phyloP scores from a whole-genome alignment of 352 stramenopile species.

The Pythium vanterpoolii region DNA sequence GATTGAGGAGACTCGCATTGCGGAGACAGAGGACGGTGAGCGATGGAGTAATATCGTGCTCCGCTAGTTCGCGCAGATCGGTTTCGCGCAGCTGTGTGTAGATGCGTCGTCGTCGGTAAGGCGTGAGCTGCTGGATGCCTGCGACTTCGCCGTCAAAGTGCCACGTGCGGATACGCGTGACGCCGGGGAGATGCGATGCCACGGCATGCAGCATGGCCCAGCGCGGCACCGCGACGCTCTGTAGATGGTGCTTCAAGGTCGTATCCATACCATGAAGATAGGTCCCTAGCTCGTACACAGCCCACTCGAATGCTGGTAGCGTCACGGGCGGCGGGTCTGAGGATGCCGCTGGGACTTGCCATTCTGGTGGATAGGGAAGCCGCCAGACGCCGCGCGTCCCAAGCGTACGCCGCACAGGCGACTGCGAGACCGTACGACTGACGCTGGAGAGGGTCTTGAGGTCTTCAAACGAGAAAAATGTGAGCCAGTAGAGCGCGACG shows the following conservation, averaged over 20 bases:
- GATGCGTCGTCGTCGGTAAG: background rate
- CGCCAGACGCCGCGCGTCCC: slow-evolving; percentile 5
- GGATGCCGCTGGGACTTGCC: background rate
- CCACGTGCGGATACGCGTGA: slow-evolving; percentile 7
- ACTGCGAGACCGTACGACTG: background rate
- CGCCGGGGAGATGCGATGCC: background rate
- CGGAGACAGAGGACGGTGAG: background rate
- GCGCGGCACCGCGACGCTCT: slow-evolving; percentile 5
- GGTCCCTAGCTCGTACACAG: background rate
- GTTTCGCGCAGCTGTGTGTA: background rate
- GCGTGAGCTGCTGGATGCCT: slow-evolving; percentile 5
- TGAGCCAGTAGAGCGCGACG: slow-evolving; percentile 2
- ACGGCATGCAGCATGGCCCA: slow-evolving; percentile 1
- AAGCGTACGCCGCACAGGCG: background rate
- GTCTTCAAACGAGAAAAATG: slow-evolving; percentile 14
- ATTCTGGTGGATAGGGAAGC: slow-evolving; percentile 11
- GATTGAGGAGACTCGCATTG: slow-evolving; percentile 2
- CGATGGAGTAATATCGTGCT: background rate
- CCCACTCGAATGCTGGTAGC: background rate
- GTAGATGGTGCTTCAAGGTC: background rate
- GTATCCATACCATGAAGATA: slow-evolving; percentile 4
- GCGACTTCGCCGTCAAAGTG: slow-evolving; percentile 12
- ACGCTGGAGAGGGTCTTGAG: slow-evolving; percentile 6
- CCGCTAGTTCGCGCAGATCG: background rate
- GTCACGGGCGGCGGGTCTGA: background rate